These are phyloP conservation scores for Cairneyella variabilis DNA, from an alignment of 495 filamentous ascomycete species.

Conservation along the genomic window DNA sequence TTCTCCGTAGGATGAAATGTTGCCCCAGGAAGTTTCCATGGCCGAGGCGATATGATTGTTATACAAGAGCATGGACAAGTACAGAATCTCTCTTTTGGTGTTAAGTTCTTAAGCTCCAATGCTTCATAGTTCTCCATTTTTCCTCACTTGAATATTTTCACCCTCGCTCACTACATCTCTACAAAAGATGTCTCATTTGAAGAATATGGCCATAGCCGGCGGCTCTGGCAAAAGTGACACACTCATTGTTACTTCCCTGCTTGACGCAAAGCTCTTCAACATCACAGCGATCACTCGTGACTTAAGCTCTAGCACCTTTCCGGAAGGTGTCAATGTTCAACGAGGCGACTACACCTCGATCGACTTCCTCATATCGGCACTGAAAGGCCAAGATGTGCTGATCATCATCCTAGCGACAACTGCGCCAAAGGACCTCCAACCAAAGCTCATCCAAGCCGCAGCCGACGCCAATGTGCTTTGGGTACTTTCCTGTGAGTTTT, in stretches of 20 bases:
- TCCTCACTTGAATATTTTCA: too few relatives aligned
- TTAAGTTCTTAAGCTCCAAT: too few relatives aligned
- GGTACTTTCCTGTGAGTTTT: slow-evolving; percentile 62
- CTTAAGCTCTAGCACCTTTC: slow-evolving; percentile 33
- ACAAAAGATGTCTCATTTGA: too few relatives aligned
- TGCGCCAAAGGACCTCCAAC: slow-evolving; percentile 39
- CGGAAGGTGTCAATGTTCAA: slow-evolving; percentile 35
- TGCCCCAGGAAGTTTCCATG: too few relatives aligned
- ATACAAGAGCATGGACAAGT: too few relatives aligned
- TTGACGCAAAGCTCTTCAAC: slow-evolving; percentile 46
- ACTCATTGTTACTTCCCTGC: slow-evolving; percentile 44
- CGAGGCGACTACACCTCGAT: slow-evolving; percentile 51
- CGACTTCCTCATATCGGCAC: slow-evolving; percentile 38
- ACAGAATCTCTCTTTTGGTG: too few relatives aligned
- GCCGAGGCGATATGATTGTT: too few relatives aligned
- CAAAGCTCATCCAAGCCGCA: slow-evolving; percentile 54
- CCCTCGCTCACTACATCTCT: too few relatives aligned
- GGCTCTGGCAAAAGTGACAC: slow-evolving; percentile 56
- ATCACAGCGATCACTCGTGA: slow-evolving; percentile 51
- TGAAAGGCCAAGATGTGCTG: slow-evolving; percentile 53
- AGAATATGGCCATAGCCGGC: too few relatives aligned
- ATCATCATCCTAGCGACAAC: slow-evolving; percentile 43
- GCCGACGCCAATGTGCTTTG: slow-evolving; percentile 52
- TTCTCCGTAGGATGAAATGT: too few relatives aligned
- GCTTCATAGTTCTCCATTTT: too few relatives aligned